These are phyloP conservation scores for Picochlorum sp. DNA, from an alignment of 139 green algal species.

Conservation along the genomic window DNA sequence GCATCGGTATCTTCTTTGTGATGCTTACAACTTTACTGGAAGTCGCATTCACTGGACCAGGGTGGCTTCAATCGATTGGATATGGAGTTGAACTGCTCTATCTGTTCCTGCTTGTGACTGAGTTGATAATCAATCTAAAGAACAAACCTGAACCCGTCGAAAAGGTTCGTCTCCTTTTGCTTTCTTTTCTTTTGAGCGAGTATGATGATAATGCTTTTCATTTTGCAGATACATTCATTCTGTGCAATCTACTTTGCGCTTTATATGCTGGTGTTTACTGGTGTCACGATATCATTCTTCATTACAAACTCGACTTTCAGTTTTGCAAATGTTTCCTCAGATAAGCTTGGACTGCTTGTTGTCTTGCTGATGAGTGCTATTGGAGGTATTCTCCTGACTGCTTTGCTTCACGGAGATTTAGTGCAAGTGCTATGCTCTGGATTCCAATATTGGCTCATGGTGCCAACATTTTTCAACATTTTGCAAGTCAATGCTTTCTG, in stretches of 20 bases:
- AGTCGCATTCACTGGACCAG: background rate
- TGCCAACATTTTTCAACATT: slow-evolving; percentile 34
- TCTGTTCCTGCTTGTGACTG: slow-evolving; percentile 28
- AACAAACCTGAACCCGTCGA: slow-evolving; percentile 35
- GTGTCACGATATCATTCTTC: slow-evolving; percentile 34
- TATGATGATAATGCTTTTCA: background rate
- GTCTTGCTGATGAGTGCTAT: slow-evolving; percentile 23
- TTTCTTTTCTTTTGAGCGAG: background rate
- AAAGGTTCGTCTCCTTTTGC: slow-evolving; percentile 7
- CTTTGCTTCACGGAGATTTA: slow-evolving; percentile 29
- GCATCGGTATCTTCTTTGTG: slow-evolving; percentile 27
- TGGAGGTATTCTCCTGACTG: slow-evolving; percentile 23
- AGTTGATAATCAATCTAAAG: slow-evolving; percentile 35
- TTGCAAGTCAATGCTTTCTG: slow-evolving; percentile 37
- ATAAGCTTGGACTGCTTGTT: slow-evolving; percentile 13
- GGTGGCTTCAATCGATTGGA: background rate
- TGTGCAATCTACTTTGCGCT: slow-evolving; percentile 35
- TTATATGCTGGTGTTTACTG: slow-evolving; percentile 37
- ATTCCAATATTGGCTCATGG: slow-evolving; percentile 36
- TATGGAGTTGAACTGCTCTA: slow-evolving; percentile 23
- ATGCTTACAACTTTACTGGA: slow-evolving; percentile 24
- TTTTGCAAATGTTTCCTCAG: slow-evolving; percentile 17
- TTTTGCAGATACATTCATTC: slow-evolving; percentile 26
- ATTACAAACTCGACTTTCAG: slow-evolving; percentile 1
- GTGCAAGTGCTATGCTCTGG: slow-evolving; percentile 21